phyloP scores from a whole-genome alignment of 2,329 filamentous ascomycete species.

The Ceratocystis smalleyi region DNA sequence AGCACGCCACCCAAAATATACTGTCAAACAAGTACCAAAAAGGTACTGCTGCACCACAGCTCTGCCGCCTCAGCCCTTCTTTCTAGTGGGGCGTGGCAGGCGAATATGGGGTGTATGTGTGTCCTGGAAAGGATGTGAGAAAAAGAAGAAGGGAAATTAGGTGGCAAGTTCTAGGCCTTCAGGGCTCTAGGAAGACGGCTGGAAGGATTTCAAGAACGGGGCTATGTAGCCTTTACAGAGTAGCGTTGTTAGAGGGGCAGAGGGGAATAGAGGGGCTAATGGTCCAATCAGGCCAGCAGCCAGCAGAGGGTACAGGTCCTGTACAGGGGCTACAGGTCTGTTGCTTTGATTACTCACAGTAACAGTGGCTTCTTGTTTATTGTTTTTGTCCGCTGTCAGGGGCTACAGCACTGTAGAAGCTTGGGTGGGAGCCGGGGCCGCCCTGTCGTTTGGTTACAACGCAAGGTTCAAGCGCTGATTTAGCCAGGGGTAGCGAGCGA shows the following conservation, averaged over 20 bases:
- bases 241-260: not conserved
- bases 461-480: not conserved
- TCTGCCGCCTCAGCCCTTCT: not conserved
- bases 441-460: not conserved
- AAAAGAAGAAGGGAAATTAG: conserved; percentile 12
- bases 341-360: too few species aligned
- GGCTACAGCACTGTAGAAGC: not conserved
- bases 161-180: conserved; percentile 15
- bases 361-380: not conserved
- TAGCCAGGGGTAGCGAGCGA: not conserved
- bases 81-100: not conserved
- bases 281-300: not conserved
- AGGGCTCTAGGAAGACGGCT: not conserved
- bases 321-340: too few species aligned
- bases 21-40: not conserved
- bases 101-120: not conserved
- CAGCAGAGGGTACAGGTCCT: not conserved
- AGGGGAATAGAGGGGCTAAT: too few species aligned
- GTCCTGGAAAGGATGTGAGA: not conserved
- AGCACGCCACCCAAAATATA: not conserved
- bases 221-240: not conserved
- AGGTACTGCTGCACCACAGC: not conserved
- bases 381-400: not conserved
- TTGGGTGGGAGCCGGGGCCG: not conserved
- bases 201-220: not conserved